These are phyloP conservation scores for Aspergillus heteromorphus DNA, from an alignment of 495 filamentous ascomycete species.

Conservation along the genomic window DNA sequence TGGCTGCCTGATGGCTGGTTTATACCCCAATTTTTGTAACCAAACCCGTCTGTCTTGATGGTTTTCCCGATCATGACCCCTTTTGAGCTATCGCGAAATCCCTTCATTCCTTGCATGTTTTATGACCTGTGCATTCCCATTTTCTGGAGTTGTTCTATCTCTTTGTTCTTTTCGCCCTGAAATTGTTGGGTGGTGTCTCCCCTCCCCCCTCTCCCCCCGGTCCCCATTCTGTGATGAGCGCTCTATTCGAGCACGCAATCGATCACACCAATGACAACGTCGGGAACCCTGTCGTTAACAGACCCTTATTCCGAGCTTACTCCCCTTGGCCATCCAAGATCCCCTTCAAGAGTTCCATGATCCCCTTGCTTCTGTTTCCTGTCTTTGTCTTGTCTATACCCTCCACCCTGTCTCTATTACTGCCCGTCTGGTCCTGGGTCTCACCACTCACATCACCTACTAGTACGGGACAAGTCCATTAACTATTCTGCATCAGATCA, in stretches of 20 bases:
- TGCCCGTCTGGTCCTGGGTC: constrained; percentile 6
- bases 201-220: too few relatives aligned
- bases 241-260: constrained; percentile 40
- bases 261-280: constrained; percentile 33
- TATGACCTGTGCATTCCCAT: not conserved
- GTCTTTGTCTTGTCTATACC: not conserved
- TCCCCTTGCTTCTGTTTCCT: constrained; percentile 4
- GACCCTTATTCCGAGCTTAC: constrained; percentile 16
- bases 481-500: constrained; percentile 41
- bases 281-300: constrained; percentile 17
- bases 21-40: not conserved
- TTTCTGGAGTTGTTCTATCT: not conserved
- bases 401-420: constrained; percentile 6
- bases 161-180: not conserved
- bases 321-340: constrained; percentile 10
- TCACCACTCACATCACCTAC: constrained; percentile 20
- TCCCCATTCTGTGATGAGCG: constrained; percentile 10
- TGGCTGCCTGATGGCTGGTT: constrained; percentile 6
- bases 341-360: constrained; percentile 7
- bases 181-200: not conserved
- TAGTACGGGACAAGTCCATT: constrained; percentile 37
- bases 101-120: not conserved
- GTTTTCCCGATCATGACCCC: not conserved
- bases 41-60: not conserved
- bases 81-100: not conserved